Conservation (phyloP, 306 rosid species). For the Quercus bicolor region DNA sequence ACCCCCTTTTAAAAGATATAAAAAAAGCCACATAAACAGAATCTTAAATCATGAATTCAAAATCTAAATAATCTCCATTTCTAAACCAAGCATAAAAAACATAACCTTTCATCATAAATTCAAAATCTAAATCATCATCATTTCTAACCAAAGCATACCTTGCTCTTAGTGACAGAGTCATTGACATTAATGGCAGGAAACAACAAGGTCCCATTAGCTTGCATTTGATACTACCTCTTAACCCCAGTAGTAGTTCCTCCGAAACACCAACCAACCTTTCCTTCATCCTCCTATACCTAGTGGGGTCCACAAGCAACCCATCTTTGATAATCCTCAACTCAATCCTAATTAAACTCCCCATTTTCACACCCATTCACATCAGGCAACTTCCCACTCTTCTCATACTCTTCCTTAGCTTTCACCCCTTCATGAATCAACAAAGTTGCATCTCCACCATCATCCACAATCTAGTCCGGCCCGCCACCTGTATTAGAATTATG, state of each 20-base stretch:
- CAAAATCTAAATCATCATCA: no score
- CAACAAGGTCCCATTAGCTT: constrained; percentile 59
- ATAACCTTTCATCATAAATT: no score
- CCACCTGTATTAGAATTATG: constrained; percentile 17
- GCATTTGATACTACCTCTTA: constrained; percentile 98
- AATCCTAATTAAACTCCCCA: constrained; percentile 76
- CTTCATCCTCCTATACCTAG: constrained; percentile 87
- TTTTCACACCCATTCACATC: constrained; percentile 71
- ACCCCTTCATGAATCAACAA: constrained; percentile 82
- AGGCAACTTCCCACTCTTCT: constrained; percentile 51
- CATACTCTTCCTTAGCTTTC: constrained; percentile 72
- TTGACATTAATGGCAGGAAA: constrained; percentile 96
- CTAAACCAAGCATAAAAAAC: no score
- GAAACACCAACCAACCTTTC: constrained; percentile 83
- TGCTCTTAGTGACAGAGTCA: constrained; percentile 93
- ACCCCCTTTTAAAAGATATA: no score
- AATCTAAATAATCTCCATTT: no score
- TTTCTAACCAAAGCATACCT: constrained; percentile 38
- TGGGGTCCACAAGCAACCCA: constrained; percentile 65
- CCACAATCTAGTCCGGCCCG: constrained; percentile 89
- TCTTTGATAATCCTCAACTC: constrained; percentile 69
- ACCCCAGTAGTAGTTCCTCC: constrained; percentile 98
- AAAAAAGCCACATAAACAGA: no score
- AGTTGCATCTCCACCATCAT: constrained; percentile 88
- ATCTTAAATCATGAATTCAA: no score